Conservation (phyloP, 768 basidiomycete species). For the Antrodiella citrinella region DNA sequence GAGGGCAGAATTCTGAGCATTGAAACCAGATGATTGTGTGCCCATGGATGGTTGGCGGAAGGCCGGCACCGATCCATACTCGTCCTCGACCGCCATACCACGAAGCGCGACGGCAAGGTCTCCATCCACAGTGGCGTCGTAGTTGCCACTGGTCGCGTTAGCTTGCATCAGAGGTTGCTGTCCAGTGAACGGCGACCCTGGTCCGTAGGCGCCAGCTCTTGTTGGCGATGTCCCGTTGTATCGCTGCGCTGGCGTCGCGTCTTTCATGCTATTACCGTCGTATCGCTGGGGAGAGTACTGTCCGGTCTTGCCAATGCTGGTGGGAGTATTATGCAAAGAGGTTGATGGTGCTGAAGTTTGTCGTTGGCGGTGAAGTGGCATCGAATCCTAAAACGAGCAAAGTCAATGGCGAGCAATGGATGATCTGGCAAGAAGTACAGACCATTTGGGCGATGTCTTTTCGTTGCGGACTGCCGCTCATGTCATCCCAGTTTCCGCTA, state of each 20-base stretch:
- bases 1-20: conserved; percentile 12
- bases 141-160: conserved; percentile 9
- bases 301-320: conserved; percentile 32
- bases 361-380: conserved; percentile 5
- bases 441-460: conserved; percentile 45
- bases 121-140: conserved; percentile 39
- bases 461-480: conserved; percentile 37
- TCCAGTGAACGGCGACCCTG: conserved; percentile 23
- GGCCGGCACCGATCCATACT: conserved; percentile 24
- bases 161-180: conserved; percentile 16
- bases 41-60: conserved; percentile 31
- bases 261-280: conserved; percentile 31
- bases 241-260: background rate
- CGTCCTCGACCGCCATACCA: conserved; percentile 55
- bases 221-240: conserved; percentile 31
- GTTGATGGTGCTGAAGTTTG: conserved; percentile 9
- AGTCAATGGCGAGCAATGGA: background rate
- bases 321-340: conserved; percentile 10
- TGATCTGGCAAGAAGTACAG: conserved; percentile 14
- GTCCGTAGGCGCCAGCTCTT: conserved; percentile 25
- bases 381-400: background rate
- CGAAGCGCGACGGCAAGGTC: conserved; percentile 52
- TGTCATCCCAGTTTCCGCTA: conserved; percentile 56
- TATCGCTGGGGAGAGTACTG: conserved; percentile 50
- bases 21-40: conserved; percentile 19